Percentiles rank a stretch among this genome's conserved stretches.
These are phyloP conservation scores for Mycena rebaudengoi DNA, from an alignment of 768 basidiomycete species.

Conservation along the genomic window DNA sequence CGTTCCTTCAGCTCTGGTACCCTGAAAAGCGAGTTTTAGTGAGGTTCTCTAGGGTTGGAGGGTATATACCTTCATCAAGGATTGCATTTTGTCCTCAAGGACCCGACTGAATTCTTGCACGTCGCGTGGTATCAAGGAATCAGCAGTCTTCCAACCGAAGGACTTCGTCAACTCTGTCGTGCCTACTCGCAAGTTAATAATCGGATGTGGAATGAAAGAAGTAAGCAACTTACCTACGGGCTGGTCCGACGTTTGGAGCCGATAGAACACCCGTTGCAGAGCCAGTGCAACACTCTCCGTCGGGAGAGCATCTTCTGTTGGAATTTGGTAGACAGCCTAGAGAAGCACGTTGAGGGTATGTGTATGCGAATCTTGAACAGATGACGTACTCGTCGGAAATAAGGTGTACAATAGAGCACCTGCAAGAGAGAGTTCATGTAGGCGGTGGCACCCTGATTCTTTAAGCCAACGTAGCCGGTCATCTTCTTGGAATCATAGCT, in stretches of 20 bases:
- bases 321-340: slow-evolving; percentile 98
- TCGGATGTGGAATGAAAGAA: not conserved
- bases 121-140: slow-evolving; percentile 98
- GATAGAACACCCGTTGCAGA: slow-evolving; percentile 95
- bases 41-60: slow-evolving; percentile 1
- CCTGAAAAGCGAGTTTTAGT: slow-evolving; percentile 54
- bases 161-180: slow-evolving; percentile 98
- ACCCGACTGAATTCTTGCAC: slow-evolving; percentile 99
- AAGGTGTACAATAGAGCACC: slow-evolving; percentile 91
- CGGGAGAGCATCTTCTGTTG: slow-evolving; percentile 92
- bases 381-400: slow-evolving; percentile 83
- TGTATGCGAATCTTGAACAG: slow-evolving; percentile 7
- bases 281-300: slow-evolving; percentile 94
- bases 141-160: slow-evolving; percentile 98
- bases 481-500: slow-evolving; percentile 99
- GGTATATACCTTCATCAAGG: slow-evolving; percentile 90
- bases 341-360: slow-evolving; percentile 13
- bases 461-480: slow-evolving; percentile 95
- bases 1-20: slow-evolving; percentile 92
- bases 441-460: slow-evolving; percentile 98
- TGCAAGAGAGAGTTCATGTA: slow-evolving; percentile 99
- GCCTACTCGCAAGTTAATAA: slow-evolving; percentile 55
- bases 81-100: slow-evolving; percentile 94
- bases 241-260: slow-evolving; percentile 94
- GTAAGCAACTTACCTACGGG: slow-evolving; percentile 78